Percentiles rank a stretch among this genome's conserved stretches.
Evolutionary conservation across 805 yeast genomes (phyloP).

Genomic region (Nakazawaea laoshanensis): DNA sequence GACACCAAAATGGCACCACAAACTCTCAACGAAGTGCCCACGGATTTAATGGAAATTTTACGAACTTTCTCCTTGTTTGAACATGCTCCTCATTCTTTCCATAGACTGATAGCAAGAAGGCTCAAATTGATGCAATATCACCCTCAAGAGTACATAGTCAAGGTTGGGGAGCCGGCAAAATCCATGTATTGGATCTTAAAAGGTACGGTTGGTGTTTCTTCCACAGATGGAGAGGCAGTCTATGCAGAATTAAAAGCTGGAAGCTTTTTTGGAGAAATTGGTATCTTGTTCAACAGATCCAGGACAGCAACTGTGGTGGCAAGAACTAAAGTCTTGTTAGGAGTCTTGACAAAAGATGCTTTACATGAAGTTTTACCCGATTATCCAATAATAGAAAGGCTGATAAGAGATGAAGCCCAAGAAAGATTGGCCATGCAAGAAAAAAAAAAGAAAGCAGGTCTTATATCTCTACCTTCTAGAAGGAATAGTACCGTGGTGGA

Average conservation of each 20-base stretch:
- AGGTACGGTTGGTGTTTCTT: slow-evolving; percentile 70
- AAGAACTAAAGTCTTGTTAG: slow-evolving; percentile 54
- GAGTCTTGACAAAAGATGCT: slow-evolving; percentile 59
- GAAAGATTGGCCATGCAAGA: slow-evolving; percentile 68
- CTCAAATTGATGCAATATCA: slow-evolving; percentile 51
- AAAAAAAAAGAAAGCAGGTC: slow-evolving; percentile 41
- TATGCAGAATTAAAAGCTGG: slow-evolving; percentile 67
- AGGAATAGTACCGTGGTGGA: slow-evolving; percentile 18
- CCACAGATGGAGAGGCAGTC: slow-evolving; percentile 68
- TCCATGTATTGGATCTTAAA: slow-evolving; percentile 77
- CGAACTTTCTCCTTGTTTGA: slow-evolving; percentile 57
- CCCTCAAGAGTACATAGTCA: slow-evolving; percentile 63
- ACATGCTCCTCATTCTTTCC: slow-evolving; percentile 60
- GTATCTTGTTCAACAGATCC: slow-evolving; percentile 66
- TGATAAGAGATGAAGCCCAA: slow-evolving; percentile 72
- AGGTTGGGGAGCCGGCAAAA: slow-evolving; percentile 63
- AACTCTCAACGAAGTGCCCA: slow-evolving; percentile 32
- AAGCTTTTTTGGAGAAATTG: slow-evolving; percentile 72
- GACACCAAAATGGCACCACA: no score
- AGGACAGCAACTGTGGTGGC: slow-evolving; percentile 76
- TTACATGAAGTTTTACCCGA: slow-evolving; percentile 49
- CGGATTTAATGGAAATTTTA: slow-evolving; percentile 43
- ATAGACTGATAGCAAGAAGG: slow-evolving; percentile 47
- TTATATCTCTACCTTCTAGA: slow-evolving; percentile 17
- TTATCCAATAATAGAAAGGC: slow-evolving; percentile 58